Evolutionary conservation across 2,329 filamentous ascomycete species (phyloP).

Genomic region (Fusarium guadeloupense): DNA sequence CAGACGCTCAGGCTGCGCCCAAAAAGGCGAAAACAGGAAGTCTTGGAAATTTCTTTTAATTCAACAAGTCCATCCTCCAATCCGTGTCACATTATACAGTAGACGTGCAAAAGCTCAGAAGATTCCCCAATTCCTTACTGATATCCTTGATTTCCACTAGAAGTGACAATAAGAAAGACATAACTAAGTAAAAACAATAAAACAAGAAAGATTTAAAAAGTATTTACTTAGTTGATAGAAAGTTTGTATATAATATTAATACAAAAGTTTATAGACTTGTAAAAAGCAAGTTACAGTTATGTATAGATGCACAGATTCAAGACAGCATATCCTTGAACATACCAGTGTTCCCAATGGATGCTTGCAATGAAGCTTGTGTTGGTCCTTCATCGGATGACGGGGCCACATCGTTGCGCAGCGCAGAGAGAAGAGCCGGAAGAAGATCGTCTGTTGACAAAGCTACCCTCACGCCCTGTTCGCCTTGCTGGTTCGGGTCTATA

Average conservation of each 20-base stretch:
- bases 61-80: conserved; percentile 20
- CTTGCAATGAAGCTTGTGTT: conserved; percentile 18
- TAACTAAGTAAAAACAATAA: no score
- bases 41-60: conserved; percentile 62
- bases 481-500: conserved; percentile 61
- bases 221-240: no score
- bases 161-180: no score
- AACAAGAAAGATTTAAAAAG: no score
- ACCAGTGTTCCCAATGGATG: conserved; percentile 36
- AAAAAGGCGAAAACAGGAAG: conserved; percentile 43
- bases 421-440: conserved; percentile 65
- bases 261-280: no score
- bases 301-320: conserved; percentile 47
- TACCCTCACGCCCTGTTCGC: conserved; percentile 63
- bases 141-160: no score
- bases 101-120: no score
- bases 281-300: no score
- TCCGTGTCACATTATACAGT: no score
- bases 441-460: conserved; percentile 67
- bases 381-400: conserved; percentile 8
- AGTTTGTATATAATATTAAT: no score
- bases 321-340: conserved; percentile 70
- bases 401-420: conserved; percentile 51
- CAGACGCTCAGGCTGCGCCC: conserved; percentile 35
- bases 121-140: no score